Evolutionary conservation across 176 grass and related monocot species (phyloP).

Genomic region (Triticum urartu): DNA sequence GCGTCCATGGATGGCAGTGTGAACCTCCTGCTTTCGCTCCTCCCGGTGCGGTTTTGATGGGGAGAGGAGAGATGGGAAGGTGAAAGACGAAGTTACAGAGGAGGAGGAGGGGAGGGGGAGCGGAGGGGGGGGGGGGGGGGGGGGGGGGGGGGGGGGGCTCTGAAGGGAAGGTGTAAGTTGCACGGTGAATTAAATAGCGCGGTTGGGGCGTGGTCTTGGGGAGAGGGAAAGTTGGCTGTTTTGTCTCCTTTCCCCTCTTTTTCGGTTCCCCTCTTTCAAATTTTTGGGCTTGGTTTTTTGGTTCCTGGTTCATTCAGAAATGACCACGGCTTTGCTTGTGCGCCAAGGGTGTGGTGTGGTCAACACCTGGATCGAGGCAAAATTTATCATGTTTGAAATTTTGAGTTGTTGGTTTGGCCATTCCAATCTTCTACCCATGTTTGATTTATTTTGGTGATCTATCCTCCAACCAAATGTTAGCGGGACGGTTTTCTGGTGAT

Average conservation of each 20-base stretch:
- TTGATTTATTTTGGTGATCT: neutral
- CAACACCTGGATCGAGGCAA: neutral
- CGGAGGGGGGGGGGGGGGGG: too few relatives aligned
- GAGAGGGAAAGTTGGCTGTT: slow-evolving; percentile 17
- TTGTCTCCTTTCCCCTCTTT: slow-evolving; percentile 1
- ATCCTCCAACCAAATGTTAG: too few relatives aligned
- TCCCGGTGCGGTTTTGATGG: slow-evolving; percentile 6
- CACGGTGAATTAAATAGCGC: slow-evolving; percentile 24
- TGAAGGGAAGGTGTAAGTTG: neutral
- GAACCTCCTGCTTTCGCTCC: too few relatives aligned
- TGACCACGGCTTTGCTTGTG: neutral
- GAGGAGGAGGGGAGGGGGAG: neutral
- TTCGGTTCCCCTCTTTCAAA: slow-evolving; percentile 17
- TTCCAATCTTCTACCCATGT: neutral
- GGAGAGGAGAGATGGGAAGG: neutral
- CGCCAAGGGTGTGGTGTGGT: neutral
- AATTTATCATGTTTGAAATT: neutral
- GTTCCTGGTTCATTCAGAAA: neutral
- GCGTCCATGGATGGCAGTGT: slow-evolving; percentile 47
- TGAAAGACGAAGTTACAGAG: slow-evolving; percentile 15
- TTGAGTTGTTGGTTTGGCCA: neutral
- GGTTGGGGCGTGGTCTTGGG: slow-evolving; percentile 21
- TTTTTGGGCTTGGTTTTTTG: slow-evolving; percentile 20
- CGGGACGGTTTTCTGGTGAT: too few relatives aligned
- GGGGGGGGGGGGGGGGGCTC: too few relatives aligned